Evolutionary conservation across 1,284 basidiomycete genomes (phyloP).

Genomic region (Mycena citricolor): DNA sequence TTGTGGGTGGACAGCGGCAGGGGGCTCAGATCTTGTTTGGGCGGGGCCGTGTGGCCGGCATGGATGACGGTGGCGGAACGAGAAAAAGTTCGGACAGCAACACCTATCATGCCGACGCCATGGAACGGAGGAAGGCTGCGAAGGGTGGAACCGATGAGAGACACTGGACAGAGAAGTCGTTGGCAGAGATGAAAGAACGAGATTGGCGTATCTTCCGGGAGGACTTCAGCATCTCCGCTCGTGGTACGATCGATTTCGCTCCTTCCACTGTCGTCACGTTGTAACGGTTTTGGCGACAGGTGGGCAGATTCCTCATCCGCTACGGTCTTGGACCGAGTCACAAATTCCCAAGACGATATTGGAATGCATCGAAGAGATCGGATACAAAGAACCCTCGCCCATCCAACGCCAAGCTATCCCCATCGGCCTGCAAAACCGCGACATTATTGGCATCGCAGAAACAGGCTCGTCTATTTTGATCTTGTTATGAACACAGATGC

Average conservation of each 20-base stretch:
- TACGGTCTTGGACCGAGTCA: conserved; percentile 92
- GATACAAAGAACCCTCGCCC: conserved; percentile 95
- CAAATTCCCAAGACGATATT: conserved; percentile 78
- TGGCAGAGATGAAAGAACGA: conserved; percentile 93
- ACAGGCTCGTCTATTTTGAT: conserved; percentile 60
- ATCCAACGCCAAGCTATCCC: conserved; percentile 99
- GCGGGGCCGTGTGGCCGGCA: conserved; percentile 78
- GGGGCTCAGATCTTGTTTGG: conserved; percentile 87
- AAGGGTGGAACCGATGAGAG: conserved; percentile 85
- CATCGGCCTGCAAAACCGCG: conserved; percentile 93
- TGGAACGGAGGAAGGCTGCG: conserved; percentile 81
- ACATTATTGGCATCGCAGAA: conserved; percentile 98
- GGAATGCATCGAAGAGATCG: conserved; percentile 84
- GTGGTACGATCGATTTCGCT: conserved; percentile 54
- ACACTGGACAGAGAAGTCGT: conserved; percentile 96
- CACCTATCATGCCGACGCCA: conserved; percentile 64
- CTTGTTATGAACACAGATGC: background rate
- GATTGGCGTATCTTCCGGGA: conserved; percentile 99
- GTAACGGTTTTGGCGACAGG: conserved; percentile 43
- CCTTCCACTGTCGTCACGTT: background rate
- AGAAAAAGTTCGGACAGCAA: conserved; percentile 35
- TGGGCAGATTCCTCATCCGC: conserved; percentile 88
- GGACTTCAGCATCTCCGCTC: conserved; percentile 93
- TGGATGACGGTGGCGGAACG: conserved; percentile 71
- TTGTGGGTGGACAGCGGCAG: conserved; percentile 65